Evolutionary conservation across 2,329 filamentous ascomycete genomes (phyloP).

Genomic region (Daldinia sp.): DNA sequence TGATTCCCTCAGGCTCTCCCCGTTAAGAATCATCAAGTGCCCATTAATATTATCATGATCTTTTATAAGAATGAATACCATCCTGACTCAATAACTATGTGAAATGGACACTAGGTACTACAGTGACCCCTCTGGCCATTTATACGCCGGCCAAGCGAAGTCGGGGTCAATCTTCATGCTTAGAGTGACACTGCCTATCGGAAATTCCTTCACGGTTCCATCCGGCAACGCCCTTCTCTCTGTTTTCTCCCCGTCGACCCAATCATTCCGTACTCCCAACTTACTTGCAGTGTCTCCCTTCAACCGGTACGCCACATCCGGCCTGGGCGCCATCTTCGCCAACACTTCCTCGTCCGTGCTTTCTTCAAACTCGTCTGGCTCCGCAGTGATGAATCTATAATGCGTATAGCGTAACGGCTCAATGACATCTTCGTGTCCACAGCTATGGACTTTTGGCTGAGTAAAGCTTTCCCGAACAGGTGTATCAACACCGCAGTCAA

Average conservation of each 20-base stretch:
- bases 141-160: slow-evolving; percentile 31
- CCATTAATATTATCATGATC: slow-evolving; percentile 21
- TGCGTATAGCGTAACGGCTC: slow-evolving; percentile 2
- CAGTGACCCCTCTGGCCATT: slow-evolving; percentile 31
- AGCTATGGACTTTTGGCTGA: slow-evolving; percentile 20
- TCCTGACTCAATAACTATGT: neutral
- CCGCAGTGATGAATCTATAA: slow-evolving; percentile 23
- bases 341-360: slow-evolving; percentile 25
- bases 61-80: neutral
- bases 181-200: slow-evolving; percentile 35
- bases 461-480: slow-evolving; percentile 13
- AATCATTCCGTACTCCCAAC: slow-evolving; percentile 1
- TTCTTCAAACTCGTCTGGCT: slow-evolving; percentile 38
- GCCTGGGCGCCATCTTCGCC: slow-evolving; percentile 1
- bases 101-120: neutral
- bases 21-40: neutral
- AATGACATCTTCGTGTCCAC: slow-evolving; percentile 28
- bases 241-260: neutral
- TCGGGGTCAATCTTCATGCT: slow-evolving; percentile 31
- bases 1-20: neutral
- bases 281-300: slow-evolving; percentile 15
- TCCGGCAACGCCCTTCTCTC: slow-evolving; percentile 21
- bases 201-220: slow-evolving; percentile 34
- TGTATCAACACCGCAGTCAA: neutral
- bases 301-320: slow-evolving; percentile 3